Base-by-base conservation (phyloP, 1,284 basidiomycete species). In the Trichosporon sp. region DNA sequence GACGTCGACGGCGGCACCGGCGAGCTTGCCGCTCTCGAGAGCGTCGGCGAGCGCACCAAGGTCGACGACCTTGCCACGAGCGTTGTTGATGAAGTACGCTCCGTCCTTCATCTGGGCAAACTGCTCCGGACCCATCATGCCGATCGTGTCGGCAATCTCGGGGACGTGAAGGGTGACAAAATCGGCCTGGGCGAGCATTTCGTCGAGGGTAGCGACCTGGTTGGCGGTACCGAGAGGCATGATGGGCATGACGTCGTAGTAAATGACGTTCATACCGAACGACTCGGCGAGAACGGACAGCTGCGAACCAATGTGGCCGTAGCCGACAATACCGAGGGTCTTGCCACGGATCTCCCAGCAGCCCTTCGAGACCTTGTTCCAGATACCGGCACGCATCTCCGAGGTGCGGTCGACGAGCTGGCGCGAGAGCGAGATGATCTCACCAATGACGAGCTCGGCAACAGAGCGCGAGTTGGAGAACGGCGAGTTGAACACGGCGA, bases 401-500 rank as follows among this genome's bases (percentile, higher is more conserved):
- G 87, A 89, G 16, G 91, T 87, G 70, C 97, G 91, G 85, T 99
- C 93, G 77, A 92, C 90, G 76, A 98, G 89, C 84, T 99, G 97
- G 54, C 97, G 91, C 12, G 97, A 97, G 74, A 99, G 91, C 5
- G 91, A 91, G 79, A 99, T 90, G 79, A 98, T 88, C 85, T 99
- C 97, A 73, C 90, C 89, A 82, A 99, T 91, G 83, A 99, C 97
- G 66, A 99, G 90, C 86, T 99, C 97, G 65, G 97, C 97, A 67
- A 99, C 97, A 0, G 96, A 98, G 75, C 97, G 93, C 56, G 97
- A 99, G 86, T 99, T 99, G 84, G 97, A 96, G 86, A 99, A 99
- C 40, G 97, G 97, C 12, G 96, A 99, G 86, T 99, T 99, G 89
- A 99, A 99, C 69, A 99, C 97, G 48, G 96, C 93, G 76, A 99